Conservation (phyloP, 2,329 filamentous ascomycete genomes). For the Ascosphaera acerosa region DNA sequence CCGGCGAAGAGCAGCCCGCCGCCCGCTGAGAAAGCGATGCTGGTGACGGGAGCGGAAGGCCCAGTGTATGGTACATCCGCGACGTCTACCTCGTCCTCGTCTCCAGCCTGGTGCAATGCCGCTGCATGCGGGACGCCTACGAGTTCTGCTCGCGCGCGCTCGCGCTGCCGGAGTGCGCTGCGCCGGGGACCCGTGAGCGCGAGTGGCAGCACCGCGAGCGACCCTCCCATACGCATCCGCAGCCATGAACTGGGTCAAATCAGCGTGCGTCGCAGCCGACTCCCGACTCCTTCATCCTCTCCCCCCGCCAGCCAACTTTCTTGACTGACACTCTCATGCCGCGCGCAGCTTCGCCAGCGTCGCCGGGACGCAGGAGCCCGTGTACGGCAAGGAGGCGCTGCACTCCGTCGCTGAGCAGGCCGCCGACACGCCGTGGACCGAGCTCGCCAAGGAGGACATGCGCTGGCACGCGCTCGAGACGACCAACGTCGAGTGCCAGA, state of each 20-base stretch:
- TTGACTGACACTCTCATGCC: slow-evolving; percentile 27
- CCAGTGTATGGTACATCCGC: too few relatives aligned
- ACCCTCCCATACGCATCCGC: slow-evolving; percentile 11
- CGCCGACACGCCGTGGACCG: slow-evolving; percentile 52
- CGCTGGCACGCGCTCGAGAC: slow-evolving; percentile 61
- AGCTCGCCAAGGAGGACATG: slow-evolving; percentile 50
- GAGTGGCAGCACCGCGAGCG: too few relatives aligned
- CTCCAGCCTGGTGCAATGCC: slow-evolving; percentile 13
- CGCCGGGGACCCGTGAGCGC: slow-evolving; percentile 3
- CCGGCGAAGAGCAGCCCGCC: too few relatives aligned
- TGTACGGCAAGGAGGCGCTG: slow-evolving; percentile 77
- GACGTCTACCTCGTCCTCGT: slow-evolving; percentile 16
- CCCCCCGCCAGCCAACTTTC: slow-evolving; percentile 4
- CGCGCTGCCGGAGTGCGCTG: slow-evolving; percentile 6
- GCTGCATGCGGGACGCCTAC: slow-evolving; percentile 18
- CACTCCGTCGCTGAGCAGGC: slow-evolving; percentile 63
- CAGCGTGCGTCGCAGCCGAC: slow-evolving; percentile 38
- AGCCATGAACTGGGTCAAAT: slow-evolving; percentile 91
- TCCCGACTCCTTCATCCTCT: slow-evolving; percentile 5
- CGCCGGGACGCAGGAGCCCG: slow-evolving; percentile 85
- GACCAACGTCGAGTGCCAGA: slow-evolving; percentile 85
- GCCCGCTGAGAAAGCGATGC: too few relatives aligned
- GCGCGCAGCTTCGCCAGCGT: slow-evolving; percentile 38
- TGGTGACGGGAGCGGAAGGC: too few relatives aligned
- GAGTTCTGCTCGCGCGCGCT: slow-evolving; percentile 15